Percentiles rank a stretch among this genome's conserved stretches.
phyloP scores from a whole-genome alignment of 495 filamentous ascomycete species.

The Tuber calosporum region DNA sequence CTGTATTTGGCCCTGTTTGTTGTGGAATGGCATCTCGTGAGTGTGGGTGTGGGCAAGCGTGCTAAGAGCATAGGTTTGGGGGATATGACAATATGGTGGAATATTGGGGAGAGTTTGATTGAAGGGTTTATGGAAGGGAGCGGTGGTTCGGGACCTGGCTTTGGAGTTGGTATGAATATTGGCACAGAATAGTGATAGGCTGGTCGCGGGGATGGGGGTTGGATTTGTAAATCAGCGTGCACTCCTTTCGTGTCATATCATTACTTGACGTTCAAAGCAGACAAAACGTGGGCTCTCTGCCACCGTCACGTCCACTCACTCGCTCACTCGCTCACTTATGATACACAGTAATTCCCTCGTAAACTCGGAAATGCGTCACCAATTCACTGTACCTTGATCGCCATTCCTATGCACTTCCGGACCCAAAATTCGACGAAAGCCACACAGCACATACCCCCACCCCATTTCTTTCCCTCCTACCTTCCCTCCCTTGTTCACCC shows the following conservation, averaged over 20 bases:
- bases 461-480: neutral
- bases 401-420: neutral
- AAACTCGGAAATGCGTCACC: neutral
- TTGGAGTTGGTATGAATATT: neutral
- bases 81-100: neutral
- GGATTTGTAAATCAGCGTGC: too few relatives aligned
- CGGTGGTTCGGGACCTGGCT: neutral
- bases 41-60: neutral
- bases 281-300: neutral
- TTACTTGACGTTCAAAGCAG: too few relatives aligned
- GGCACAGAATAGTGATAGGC: too few relatives aligned
- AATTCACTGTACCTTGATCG: neutral
- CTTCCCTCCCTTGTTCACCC: neutral
- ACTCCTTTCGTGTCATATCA: too few relatives aligned
- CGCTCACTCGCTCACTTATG: neutral
- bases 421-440: neutral
- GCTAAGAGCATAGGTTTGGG: neutral
- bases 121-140: neutral
- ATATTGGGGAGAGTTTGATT: neutral
- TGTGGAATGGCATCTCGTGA: neutral
- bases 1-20: neutral
- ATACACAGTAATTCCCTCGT: neutral
- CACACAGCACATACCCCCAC: neutral
- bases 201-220: too few relatives aligned
- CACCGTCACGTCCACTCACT: neutral